These are phyloP conservation scores for Chlorella sp. DNA, from an alignment of 139 green algal genomes.

Conservation along the genomic window DNA sequence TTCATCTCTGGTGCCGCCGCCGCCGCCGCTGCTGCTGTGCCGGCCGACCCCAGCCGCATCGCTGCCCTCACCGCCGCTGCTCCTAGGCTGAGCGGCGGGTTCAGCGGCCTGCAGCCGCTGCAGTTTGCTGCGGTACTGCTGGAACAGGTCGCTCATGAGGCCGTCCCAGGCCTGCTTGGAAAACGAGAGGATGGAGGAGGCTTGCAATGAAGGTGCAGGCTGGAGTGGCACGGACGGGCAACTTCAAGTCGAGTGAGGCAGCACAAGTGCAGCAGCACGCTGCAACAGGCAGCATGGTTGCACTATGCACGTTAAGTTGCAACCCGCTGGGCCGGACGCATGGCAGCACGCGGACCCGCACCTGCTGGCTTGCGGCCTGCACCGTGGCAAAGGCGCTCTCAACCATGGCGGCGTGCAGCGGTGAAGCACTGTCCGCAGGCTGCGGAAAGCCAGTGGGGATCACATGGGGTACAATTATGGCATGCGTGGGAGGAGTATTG, in stretches of 20 bases:
- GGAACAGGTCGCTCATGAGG: slow-evolving; percentile 26
- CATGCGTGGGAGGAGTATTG: no score
- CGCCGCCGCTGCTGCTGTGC: background rate
- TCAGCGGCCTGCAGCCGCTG: background rate
- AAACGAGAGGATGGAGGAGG: no score
- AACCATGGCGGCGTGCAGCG: slow-evolving; percentile 40
- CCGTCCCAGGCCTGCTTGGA: slow-evolving; percentile 28
- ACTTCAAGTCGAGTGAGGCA: no score
- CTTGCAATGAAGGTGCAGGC: no score
- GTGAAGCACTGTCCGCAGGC: slow-evolving; percentile 3
- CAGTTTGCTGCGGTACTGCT: slow-evolving; percentile 13
- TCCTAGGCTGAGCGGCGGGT: no score
- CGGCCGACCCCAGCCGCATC: background rate
- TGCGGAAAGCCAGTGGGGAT: background rate
- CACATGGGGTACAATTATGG: no score
- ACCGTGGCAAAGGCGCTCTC: slow-evolving; percentile 17
- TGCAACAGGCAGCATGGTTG: no score
- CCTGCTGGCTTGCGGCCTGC: background rate
- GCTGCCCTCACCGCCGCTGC: background rate
- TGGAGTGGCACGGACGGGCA: no score
- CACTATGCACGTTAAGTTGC: no score
- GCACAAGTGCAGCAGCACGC: no score
- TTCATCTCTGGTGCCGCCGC: background rate
- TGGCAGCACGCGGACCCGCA: no score
- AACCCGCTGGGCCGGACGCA: no score